phyloP scores from a whole-genome alignment of 2,329 filamentous ascomycete species.

The Chaetomiaceae sp. region DNA sequence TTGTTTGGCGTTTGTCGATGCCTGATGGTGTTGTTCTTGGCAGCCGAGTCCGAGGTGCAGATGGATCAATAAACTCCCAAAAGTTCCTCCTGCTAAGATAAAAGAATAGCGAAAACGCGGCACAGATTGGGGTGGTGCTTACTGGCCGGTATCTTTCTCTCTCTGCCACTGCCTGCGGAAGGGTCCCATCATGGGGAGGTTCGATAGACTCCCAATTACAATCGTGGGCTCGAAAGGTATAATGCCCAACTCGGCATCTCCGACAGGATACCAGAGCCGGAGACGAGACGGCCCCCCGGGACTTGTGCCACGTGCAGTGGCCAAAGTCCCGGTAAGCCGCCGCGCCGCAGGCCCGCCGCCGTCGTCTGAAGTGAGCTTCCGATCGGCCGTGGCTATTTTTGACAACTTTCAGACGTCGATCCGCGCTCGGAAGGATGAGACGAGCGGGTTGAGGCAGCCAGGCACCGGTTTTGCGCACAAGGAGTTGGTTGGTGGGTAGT shows the following conservation, averaged over 20 bases:
- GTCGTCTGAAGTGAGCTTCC: slow-evolving; percentile 4
- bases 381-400: slow-evolving; percentile 14
- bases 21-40: not conserved
- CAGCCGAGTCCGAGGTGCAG: not conserved
- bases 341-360: slow-evolving; percentile 7
- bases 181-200: too few relatives aligned
- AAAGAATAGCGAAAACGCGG: not conserved
- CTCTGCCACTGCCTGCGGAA: too few relatives aligned
- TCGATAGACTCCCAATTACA: too few relatives aligned
- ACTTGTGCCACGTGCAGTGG: not conserved
- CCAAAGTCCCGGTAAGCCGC: not conserved
- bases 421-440: slow-evolving; percentile 6
- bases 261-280: not conserved
- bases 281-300: not conserved
- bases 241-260: not conserved
- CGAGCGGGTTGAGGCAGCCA: not conserved
- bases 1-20: not conserved
- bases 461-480: not conserved
- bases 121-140: not conserved
- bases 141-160: too few relatives aligned
- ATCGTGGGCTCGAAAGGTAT: too few relatives aligned
- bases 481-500: not conserved
- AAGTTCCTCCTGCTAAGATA: not conserved
- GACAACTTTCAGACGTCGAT: not conserved
- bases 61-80: slow-evolving; percentile 8